phyloP scores from a whole-genome alignment of 1,284 basidiomycete species.

The Ganoderma sinense region DNA sequence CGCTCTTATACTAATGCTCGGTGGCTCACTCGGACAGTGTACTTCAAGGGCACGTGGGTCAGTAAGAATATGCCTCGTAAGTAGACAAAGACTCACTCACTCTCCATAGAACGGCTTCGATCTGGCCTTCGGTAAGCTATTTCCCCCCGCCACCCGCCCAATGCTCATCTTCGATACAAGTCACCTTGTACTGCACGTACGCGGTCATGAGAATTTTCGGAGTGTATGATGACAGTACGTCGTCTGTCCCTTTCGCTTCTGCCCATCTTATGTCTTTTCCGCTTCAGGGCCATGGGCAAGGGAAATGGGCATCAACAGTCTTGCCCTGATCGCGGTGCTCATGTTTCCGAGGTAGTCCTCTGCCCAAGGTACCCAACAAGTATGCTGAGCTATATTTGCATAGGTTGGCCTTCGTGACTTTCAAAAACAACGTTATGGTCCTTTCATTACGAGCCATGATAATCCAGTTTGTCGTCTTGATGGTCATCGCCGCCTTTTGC shows the following conservation, averaged over 20 bases:
- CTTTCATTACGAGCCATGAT: constrained; percentile 84
- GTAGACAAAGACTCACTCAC: background rate
- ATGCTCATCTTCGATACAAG: constrained; percentile 44
- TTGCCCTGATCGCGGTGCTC: constrained; percentile 83
- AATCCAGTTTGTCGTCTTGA: constrained; percentile 77
- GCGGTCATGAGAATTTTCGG: constrained; percentile 78
- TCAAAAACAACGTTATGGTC: constrained; percentile 88
- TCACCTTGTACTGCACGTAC: constrained; percentile 83
- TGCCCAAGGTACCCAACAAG: background rate
- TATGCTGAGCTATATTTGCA: background rate
- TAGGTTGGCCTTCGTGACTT: constrained; percentile 86
- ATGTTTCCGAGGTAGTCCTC: constrained; percentile 80
- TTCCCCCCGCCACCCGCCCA: background rate
- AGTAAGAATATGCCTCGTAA: constrained; percentile 29
- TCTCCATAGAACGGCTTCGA: constrained; percentile 85
- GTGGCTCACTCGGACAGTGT: constrained; percentile 53
- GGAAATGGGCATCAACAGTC: constrained; percentile 71
- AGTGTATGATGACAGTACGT: constrained; percentile 64
- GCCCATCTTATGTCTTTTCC: background rate
- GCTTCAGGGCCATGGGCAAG: constrained; percentile 65
- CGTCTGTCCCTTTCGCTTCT: background rate
- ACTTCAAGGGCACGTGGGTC: constrained; percentile 86
- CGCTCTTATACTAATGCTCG: background rate
- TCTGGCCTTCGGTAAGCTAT: constrained; percentile 75
- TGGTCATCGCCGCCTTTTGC: constrained; percentile 91